These are phyloP conservation scores for Cicer chorassanicum DNA, from an alignment of 306 rosid species.

Conservation along the genomic window DNA sequence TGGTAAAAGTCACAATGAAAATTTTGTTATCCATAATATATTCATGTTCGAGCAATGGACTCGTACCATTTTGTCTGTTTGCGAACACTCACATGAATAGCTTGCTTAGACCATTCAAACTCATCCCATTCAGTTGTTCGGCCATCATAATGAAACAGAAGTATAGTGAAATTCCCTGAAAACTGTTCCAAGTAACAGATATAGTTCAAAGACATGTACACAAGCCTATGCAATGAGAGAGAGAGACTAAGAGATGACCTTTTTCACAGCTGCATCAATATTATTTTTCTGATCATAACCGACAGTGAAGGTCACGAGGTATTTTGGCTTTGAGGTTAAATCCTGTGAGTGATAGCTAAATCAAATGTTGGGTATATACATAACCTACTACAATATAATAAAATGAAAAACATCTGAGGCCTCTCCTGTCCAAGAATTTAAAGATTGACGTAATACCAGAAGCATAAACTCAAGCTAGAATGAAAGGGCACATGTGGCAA, in stretches of 20 bases:
- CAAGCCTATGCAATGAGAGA: constrained; percentile 1
- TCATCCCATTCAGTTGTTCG: constrained; percentile 95
- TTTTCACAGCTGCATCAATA: constrained; percentile 89
- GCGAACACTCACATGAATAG: constrained; percentile 89
- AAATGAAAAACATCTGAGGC: constrained; percentile 23
- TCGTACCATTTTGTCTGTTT: constrained; percentile 94
- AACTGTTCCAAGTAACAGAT: constrained; percentile 68
- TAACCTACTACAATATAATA: constrained; percentile 22
- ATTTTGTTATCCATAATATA: constrained; percentile 5
- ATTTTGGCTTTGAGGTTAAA: constrained; percentile 76
- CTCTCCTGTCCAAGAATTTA: constrained; percentile 28
- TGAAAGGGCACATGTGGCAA: constrained; percentile 37
- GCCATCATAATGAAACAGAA: constrained; percentile 97
- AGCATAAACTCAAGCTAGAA: constrained; percentile 39
- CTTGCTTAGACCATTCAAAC: constrained; percentile 90
- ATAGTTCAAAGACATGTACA: constrained; percentile 44
- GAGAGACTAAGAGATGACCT: constrained; percentile 57
- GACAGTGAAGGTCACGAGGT: constrained; percentile 95
- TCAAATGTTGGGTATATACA: constrained; percentile 42
- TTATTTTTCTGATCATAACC: constrained; percentile 79
- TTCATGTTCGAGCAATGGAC: constrained; percentile 15
- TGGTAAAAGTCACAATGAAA: constrained; percentile 17
- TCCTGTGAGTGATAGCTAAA: constrained; percentile 71
- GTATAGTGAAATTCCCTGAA: constrained; percentile 83
- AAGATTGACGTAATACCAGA: constrained; percentile 26